Evolutionary conservation across 192 early-diverging fungal genomes (phyloP), one percentile per base, ranked within the genome.

Genomic region (Coemansia sp.): DNA sequence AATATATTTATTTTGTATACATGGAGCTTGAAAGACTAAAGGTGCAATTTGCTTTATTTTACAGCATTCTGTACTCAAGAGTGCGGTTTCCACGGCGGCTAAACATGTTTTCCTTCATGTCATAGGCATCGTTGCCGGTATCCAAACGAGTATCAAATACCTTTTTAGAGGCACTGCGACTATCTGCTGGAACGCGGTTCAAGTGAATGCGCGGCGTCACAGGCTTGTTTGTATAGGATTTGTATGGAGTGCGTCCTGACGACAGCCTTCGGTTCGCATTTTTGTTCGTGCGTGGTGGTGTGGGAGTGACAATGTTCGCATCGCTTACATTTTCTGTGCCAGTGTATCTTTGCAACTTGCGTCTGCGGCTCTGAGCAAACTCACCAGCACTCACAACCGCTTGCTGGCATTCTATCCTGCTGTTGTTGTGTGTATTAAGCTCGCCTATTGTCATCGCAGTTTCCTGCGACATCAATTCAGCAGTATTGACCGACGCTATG

Each of bases 201-300:
- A 72, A 59, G n/a, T 61, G 52, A 21, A 72, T 58, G 12, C 70
- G 69, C 2, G 69, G 69, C 0, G 69, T 71, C 26, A 71, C 69
- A 40, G 69, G 69, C 29, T 55, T 64, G 25, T 28, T 48, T 26
- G 30, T 34, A 7, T 21, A 33, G 30, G 55, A 18, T 7, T 3
- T 57, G 55, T 49, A 25, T 35, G 56, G 29, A 25, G 37, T 49
- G 39, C 60, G 42, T 20, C 8, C 23, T 26, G 43, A 16, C 42
- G 52, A 53, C 15, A 20, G 43, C 3, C 34, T 23, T 1, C 40
- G 66, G 18, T 57, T 15, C 16, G 10, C 55, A 26, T 13, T 8
- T 34, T n/a, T n/a, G n/a, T n/a, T n/a, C n/a, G 55, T 26, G 16
- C 31, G 55, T 26, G 55, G 25, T 15, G 30, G 31, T 4, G 25